Conservation (phyloP, 1,139 yeast genomes). For the Diutina neorugosa region DNA sequence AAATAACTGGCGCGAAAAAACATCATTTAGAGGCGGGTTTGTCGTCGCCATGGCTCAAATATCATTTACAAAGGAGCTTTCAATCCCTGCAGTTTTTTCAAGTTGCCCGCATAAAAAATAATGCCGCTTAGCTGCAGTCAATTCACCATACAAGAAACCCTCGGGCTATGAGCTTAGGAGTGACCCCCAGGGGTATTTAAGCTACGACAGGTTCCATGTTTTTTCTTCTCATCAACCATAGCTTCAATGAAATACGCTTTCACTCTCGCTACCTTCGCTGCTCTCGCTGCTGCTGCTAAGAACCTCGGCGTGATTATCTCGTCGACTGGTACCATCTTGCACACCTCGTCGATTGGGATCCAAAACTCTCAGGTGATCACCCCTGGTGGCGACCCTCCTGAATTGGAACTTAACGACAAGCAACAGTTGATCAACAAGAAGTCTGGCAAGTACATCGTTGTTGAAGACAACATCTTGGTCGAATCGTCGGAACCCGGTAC, state of each 20-base stretch:
- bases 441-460: background rate
- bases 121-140: too few species aligned
- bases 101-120: too few species aligned
- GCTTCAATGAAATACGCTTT: background rate
- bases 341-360: background rate
- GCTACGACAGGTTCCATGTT: background rate
- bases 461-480: background rate
- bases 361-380: background rate
- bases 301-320: background rate
- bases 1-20: too few species aligned
- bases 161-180: too few species aligned
- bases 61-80: too few species aligned
- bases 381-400: background rate
- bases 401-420: background rate
- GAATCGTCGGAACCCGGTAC: background rate
- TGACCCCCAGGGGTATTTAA: background rate
- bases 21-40: too few species aligned
- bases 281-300: conserved; percentile 1
- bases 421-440: background rate
- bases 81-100: too few species aligned
- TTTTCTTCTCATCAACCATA: background rate
- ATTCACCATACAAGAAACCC: background rate
- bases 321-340: background rate
- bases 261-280: conserved; percentile 1
- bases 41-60: too few species aligned